Base-by-base conservation (phyloP, 768 basidiomycete species). In the Pholiota molesta region DNA sequence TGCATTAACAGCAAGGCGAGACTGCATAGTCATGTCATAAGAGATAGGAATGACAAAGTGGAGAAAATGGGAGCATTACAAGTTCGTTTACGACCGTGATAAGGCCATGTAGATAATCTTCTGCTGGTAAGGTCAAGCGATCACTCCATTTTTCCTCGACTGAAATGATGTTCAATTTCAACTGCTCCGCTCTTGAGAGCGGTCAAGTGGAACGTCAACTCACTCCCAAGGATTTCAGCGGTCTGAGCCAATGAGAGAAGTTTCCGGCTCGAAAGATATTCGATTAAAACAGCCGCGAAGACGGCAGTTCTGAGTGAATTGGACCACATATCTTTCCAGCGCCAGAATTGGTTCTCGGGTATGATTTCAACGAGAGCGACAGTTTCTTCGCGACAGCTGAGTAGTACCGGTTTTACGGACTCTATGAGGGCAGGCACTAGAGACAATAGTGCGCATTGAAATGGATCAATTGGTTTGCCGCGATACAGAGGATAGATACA, bases 311-410 rank as follows among this genome's bases (percentile, higher is more conserved):
- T 81, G 39, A 93, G 71, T 3, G 89, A 87, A 68, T 84, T 86
- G 0, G 83, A 81, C 91, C 91, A 93, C 85, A 90, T 85, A 26
- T 92, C 90, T 71, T 90, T 92, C 89, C 89, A 94, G 59, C 86
- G 80, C 92, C 92, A 94, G 63, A 91, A 86, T 65, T 92, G 89
- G 66, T 89, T 85, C 31, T 78, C 79, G 29, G 92, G 92, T 26
- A 92, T 78, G 33, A 87, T 78, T 5, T 68, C 74, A 6, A 86
- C 86, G n/a, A 94, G 74, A 1, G 78, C 77, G 23, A 77, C 75
- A 10, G 72, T 81, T 8, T 78, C 81, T 19, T 80, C 83, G 60
- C 76, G 77, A 65, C 87, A 93, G 64, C 82, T 82, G 11, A 73
- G 68, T 29, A 93, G 70, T 9, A 84, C 75, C 1, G 89, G 86